Evolutionary conservation across 192 early-diverging fungal species (phyloP), one percentile per base, ranked within the genome.

Genomic region (Backusella parvicylindrica): DNA sequence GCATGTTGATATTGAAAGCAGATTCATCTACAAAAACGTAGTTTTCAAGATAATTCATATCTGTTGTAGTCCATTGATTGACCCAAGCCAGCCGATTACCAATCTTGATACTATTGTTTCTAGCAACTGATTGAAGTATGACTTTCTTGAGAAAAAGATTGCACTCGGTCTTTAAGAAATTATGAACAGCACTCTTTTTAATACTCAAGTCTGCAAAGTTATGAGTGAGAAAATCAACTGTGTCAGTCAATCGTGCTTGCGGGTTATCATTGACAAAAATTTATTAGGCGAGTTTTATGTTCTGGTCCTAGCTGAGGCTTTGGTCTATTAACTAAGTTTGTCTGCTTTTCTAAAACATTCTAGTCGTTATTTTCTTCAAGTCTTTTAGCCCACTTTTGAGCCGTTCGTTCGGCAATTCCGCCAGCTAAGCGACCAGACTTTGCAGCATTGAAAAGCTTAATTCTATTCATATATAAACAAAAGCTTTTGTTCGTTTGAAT

Each of bases 1-100:
- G 41, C 71, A 81, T 77, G 31, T 81, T 76, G 71, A 81, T 70
- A 38, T 77, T 81, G 73, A 81, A 81, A 26, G 72, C 73, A 31
- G 75, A 68, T 68, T 81, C 80, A 68, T 81, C 75, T 30, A 77
- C 69, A 71, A 75, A 77, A 33, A 77, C 32, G 47, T 70, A 74
- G 69, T 72, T 75, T 38, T 38, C 37, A 3, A 38, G 37, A 38
- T 38, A 38, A 38, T 38, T 38, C 37, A 38, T 38, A 38, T 38
- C 1, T 38, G 37, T 4, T 38, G 37, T 38, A 38, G 37, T 38
- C 3, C 37, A 38, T 38, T 38, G 37, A 9, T 38, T 35, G 6
- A 35, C 33, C 33, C 33, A 35, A 35, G 33, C 33, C 33, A 35
- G 6, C 6, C 33, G 33, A 35, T 35, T n/a, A n/a, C n/a, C n/a